Base-by-base conservation (phyloP, 768 basidiomycete species). In the Gyrodon lividus region DNA sequence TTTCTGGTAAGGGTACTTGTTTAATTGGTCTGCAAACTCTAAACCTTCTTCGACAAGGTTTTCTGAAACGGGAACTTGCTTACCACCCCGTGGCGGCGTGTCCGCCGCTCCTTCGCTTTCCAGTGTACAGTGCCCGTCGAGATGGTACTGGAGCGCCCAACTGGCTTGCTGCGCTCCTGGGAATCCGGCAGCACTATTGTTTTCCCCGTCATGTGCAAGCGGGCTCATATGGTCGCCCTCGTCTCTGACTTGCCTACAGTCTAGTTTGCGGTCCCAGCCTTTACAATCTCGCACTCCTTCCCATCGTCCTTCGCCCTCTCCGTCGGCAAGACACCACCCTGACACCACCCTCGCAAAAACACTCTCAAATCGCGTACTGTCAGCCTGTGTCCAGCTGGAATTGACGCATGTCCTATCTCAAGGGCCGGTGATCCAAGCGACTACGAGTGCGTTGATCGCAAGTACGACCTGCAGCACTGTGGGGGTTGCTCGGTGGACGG, bases 401-500 rank as follows among this genome's bases (percentile, higher is more conserved):
- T 81, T 28, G 72, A 79, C 34, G 82, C 82, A 24, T 87, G 84
- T 70, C 81, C 82, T 16, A 72, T 85, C 54, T 48, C 68, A 19
- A 75, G 72, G 22, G 56, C 72, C 31, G 66, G 62, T 5, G 65
- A 65, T 19, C 58, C 59, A 38, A 74, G 67, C 28, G 79, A 81
- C 49, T 82, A 74, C 57, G 84, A 87, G 61, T 87, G 84, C 62
- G 60, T 91, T 46, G 86, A 92, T 68, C 77, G 77, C 26, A 58
- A 68, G 16, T 71, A 70, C 39, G 87, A 90, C 52, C 76, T 91
- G 41, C 75, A 81, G 52, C 83, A 83, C 13, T 92, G 89, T 68
- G 89, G 89, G 55, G 89, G 90, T 24, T 92, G 89, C 63, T 68
- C 79, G 2, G 75, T 79, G 16, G 67, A 78, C n/a, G 82, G 81